Evolutionary conservation across 352 stramenopile genomes (phyloP).

Genomic region (Pythium brassicae): DNA sequence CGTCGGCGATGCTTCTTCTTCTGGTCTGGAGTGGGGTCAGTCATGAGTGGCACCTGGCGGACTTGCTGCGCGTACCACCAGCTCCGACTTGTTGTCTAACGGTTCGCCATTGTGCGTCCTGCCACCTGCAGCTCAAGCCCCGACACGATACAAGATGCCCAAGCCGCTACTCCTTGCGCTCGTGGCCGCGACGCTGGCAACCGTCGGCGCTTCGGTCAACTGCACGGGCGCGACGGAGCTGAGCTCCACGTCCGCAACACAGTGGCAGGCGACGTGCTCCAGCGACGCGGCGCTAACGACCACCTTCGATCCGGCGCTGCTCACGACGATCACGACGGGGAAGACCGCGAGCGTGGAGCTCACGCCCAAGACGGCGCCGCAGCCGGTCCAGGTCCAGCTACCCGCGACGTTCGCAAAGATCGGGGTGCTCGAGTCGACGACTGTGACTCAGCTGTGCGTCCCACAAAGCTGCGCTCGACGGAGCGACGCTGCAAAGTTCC

Average conservation of each 20-base stretch:
- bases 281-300: background rate
- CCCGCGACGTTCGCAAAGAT: background rate
- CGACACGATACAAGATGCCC: background rate
- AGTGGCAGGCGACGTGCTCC: constrained; percentile 3
- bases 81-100: too few species aligned
- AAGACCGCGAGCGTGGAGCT: background rate
- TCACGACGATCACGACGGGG: constrained; percentile 1
- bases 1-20: too few species aligned
- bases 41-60: too few species aligned
- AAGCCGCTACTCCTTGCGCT: background rate
- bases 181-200: background rate
- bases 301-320: background rate
- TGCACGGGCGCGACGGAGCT: background rate
- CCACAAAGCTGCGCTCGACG: background rate
- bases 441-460: background rate
- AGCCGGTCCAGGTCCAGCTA: background rate
- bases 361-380: constrained; percentile 1
- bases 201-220: background rate
- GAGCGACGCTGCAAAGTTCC: background rate
- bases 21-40: too few species aligned
- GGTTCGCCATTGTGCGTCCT: too few species aligned
- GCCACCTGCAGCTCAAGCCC: too few species aligned
- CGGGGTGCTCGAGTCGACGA: constrained; percentile 1
- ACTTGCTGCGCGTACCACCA: too few species aligned
- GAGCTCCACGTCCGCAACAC: constrained; percentile 1